Base-by-base conservation (phyloP, 257 asterid genomes). In the Ballota nigra region DNA sequence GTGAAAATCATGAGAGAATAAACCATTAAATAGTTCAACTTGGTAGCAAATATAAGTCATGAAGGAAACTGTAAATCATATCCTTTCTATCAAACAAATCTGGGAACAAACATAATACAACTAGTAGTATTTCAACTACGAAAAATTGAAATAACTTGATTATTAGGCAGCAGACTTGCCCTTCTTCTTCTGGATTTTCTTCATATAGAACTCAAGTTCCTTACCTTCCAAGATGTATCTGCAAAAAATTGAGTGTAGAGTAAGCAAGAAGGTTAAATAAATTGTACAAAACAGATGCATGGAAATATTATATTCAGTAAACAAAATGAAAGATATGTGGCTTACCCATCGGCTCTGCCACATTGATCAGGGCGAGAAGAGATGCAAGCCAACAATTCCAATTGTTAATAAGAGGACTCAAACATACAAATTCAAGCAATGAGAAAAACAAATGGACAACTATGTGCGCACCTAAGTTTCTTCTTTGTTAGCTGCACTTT, bases 291-390 rank as follows among this genome's bases (percentile, higher is more conserved):
- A 15, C 31, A 49, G 0, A 33, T 51, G 20, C 6, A 19, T 4
- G 12, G 29, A 8, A n/a, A 1, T 5, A 52, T 8, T 19, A 2
- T 8, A 18, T 43, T 13, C 1, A 43, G 52, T 6, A 43, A 24
- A 31, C 36, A 0, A 2, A 36, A 0, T 4, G 66, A 43, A 11
- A 49, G 53, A n/a, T 4, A 4, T 15, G 16, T n/a, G 11, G 56
- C 83, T 78, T 71, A 85, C 90, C 90, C 90, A 69, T 85, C 90
- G 0, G 83, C 76, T 72, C 90, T 70, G 51, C 90, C 90, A 74
- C 88, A 83, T 77, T 85, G 90, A 40, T 86, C 88, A 0, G 90
- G 90, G 16, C 86, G 81, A 43, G 90, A 85, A 0, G 90, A 80
- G 22, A 83, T 78, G 79, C 90, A 83, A 34, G 88, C 90, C 66